These are phyloP conservation scores for Kalaharituber pfeilii DNA, from an alignment of 2,329 filamentous ascomycete genomes.

Conservation along the genomic window DNA sequence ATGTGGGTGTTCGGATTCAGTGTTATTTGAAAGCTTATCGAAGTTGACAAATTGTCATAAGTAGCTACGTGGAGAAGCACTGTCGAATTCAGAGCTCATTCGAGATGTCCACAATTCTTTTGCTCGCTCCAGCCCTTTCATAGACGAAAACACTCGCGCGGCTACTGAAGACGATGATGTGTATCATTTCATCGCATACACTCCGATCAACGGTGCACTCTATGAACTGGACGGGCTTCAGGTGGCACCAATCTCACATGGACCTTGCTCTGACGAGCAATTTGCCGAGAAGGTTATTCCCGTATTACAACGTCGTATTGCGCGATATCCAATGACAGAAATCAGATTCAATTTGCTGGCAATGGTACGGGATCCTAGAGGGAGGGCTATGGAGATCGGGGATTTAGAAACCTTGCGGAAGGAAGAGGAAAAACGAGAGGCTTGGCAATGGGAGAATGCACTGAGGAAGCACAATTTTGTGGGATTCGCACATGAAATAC, in stretches of 20 bases:
- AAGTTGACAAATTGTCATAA: background rate
- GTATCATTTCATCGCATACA: slow-evolving; percentile 97
- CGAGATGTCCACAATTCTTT: slow-evolving; percentile 79
- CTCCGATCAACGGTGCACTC: slow-evolving; percentile 55
- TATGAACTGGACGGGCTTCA: slow-evolving; percentile 95
- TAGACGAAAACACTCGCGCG: slow-evolving; percentile 55
- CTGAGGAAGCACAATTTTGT: slow-evolving; percentile 89
- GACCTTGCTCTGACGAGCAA: slow-evolving; percentile 46
- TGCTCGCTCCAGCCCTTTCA: slow-evolving; percentile 72
- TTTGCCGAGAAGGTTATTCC: slow-evolving; percentile 70
- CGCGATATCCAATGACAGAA: slow-evolving; percentile 67
- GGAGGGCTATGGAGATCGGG: slow-evolving; percentile 61
- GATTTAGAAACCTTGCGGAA: slow-evolving; percentile 60
- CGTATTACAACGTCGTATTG: slow-evolving; percentile 71
- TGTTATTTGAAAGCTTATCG: background rate
- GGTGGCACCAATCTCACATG: slow-evolving; percentile 80
- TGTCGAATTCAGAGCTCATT: slow-evolving; percentile 55
- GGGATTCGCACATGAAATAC: slow-evolving; percentile 75
- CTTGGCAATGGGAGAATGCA: slow-evolving; percentile 92
- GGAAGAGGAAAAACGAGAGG: slow-evolving; percentile 66
- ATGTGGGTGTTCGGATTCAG: slow-evolving; percentile 28
- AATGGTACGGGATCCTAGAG: slow-evolving; percentile 68
- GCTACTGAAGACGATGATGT: slow-evolving; percentile 68
- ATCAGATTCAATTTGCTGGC: slow-evolving; percentile 93
- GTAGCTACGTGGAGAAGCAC: slow-evolving; percentile 46